A percentile compares a stretch with the other conserved stretches of the same genome.
phyloP scores from a whole-genome alignment of 2,329 filamentous ascomycete species.

The Ilyonectria destructans region DNA sequence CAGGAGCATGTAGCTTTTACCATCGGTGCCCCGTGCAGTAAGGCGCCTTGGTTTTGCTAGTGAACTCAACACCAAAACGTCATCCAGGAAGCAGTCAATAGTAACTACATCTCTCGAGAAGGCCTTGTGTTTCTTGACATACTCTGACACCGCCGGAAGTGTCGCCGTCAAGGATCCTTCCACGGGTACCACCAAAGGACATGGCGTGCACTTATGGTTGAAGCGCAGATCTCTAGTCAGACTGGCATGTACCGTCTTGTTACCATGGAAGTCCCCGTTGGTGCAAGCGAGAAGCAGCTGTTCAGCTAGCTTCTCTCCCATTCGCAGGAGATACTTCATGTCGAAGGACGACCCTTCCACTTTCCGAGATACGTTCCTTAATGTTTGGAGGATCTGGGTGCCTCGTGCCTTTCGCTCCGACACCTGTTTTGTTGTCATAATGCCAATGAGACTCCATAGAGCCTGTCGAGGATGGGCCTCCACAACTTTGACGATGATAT shows the following conservation, averaged over 20 bases:
- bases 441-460: conserved; percentile 90
- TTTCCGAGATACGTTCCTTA: conserved; percentile 67
- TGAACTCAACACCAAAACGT: conserved; percentile 91
- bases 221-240: conserved; percentile 86
- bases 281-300: conserved; percentile 87
- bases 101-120: conserved; percentile 91
- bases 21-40: conserved; percentile 90
- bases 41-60: conserved; percentile 94
- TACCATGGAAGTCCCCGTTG: conserved; percentile 80
- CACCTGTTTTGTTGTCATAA: conserved; percentile 84
- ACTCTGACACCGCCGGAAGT: conserved; percentile 82
- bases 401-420: conserved; percentile 75
- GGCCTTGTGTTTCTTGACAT: conserved; percentile 83
- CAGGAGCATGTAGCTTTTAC: conserved; percentile 88
- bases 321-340: conserved; percentile 79
- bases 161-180: conserved; percentile 88
- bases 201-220: conserved; percentile 87
- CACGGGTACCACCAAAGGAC: conserved; percentile 89
- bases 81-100: conserved; percentile 85
- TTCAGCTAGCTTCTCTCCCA: conserved; percentile 87
- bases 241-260: conserved; percentile 78
- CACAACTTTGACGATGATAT: conserved; percentile 90
- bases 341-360: conserved; percentile 70
- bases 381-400: conserved; percentile 65
- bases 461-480: conserved; percentile 91